Evolutionary conservation across 2,329 filamentous ascomycete genomes (phyloP), one percentile per base, ranked within the genome.

Genomic region (Diaporthe sp.): DNA sequence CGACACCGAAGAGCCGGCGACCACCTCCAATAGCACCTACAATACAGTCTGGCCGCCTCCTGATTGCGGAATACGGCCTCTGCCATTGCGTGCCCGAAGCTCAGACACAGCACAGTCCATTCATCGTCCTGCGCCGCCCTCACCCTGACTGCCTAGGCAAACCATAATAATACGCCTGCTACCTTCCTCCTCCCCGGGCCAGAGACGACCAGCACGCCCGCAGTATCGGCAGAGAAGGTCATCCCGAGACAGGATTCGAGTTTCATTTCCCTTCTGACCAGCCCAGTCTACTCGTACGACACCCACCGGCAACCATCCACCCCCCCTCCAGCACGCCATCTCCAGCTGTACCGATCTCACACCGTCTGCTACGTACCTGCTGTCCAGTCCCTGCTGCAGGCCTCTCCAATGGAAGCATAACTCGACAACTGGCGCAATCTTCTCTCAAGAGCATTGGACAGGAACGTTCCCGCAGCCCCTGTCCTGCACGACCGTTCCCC

Each of bases 81-180:
- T 67, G 39, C 65, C 72, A 76, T 76, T 76, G 74, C 74, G 74
- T 76, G 74, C 72, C 72, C 57, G 61, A 59, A 53, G 72, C 74
- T 37, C 72, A 71, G 62, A 57, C 46, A 68, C 31, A 51, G 62
- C 65, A 53, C 62, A 39, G 44, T 37, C 62, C 46, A 31, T 44
- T 37, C 44, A 13, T 39, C 39, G 19, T 42, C 59, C 37, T 37
- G 22, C 19, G 65, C 46, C 67, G 42, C 42, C 31, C 34, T 67
- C 68, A 37, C 57, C 44, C 51, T 46, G 15, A 34, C 42, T 28
- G 68, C 69, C 59, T 67, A 71, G 67, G 31, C 51, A 57, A 69
- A 74, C 53, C 62, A 65, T 51, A 72, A 59, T 58, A 72, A 59
- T 19, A 72, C 57, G 39, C 57, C 61, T 34, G 12, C 42, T 49